These are phyloP conservation scores for Candida freyschussii DNA, from an alignment of 1,139 yeast genomes.

Conservation along the genomic window DNA sequence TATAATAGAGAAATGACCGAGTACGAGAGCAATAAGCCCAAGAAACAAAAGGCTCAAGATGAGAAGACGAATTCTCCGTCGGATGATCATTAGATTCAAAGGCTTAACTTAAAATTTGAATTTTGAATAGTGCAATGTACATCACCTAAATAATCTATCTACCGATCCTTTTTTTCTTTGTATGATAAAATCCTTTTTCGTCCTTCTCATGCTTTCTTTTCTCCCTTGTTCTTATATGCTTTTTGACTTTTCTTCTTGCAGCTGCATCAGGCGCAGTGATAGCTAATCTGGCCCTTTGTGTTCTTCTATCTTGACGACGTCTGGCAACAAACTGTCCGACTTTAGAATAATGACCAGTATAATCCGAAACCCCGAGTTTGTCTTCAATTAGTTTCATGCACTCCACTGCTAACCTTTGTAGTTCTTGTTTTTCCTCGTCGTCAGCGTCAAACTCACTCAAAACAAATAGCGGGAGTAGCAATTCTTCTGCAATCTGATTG, in stretches of 20 bases:
- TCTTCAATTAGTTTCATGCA: constrained; percentile 64
- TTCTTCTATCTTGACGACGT: constrained; percentile 71
- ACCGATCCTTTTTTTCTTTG: constrained; percentile 48
- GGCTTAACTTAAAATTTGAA: not conserved
- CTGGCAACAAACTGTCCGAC: constrained; percentile 57
- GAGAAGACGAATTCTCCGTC: constrained; percentile 7
- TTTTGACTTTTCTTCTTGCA: constrained; percentile 70
- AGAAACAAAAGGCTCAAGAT: constrained; percentile 8
- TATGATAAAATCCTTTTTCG: constrained; percentile 69
- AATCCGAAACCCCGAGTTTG: constrained; percentile 70
- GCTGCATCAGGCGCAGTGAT: constrained; percentile 76
- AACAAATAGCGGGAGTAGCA: constrained; percentile 58
- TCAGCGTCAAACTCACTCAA: constrained; percentile 44
- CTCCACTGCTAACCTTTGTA: constrained; percentile 59
- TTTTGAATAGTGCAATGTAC: not conserved
- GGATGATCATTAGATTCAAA: not conserved
- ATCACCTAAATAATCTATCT: constrained; percentile 19
- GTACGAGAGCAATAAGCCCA: constrained; percentile 33
- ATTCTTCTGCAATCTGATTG: constrained; percentile 36
- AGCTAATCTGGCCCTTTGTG: constrained; percentile 72
- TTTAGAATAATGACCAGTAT: constrained; percentile 55
- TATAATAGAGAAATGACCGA: constrained; percentile 70
- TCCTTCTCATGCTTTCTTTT: constrained; percentile 72
- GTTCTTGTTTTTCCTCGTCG: constrained; percentile 42
- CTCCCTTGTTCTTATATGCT: constrained; percentile 71